phyloP scores from a whole-genome alignment of 352 stramenopile species.

The Phytopythium litorale region DNA sequence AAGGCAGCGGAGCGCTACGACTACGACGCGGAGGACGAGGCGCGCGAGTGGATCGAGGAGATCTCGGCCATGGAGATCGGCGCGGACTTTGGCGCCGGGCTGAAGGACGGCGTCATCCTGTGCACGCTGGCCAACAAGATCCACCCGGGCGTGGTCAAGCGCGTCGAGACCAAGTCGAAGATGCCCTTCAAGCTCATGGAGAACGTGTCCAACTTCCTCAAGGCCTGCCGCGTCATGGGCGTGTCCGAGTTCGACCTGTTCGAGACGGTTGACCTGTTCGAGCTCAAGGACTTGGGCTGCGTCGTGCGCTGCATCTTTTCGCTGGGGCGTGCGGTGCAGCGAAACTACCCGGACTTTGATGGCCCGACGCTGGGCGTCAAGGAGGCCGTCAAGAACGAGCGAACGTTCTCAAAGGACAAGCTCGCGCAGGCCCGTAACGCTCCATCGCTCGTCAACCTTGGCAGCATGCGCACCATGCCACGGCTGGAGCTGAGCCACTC shows the following conservation, averaged over 20 bases:
- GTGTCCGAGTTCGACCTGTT: slow-evolving; percentile 91
- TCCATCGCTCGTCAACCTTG: slow-evolving; percentile 58
- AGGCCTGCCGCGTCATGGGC: slow-evolving; percentile 77
- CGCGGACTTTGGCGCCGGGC: slow-evolving; percentile 69
- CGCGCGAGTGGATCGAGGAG: slow-evolving; percentile 81
- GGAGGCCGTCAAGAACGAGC: slow-evolving; percentile 74
- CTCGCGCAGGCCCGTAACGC: slow-evolving; percentile 58
- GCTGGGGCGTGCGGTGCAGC: slow-evolving; percentile 69
- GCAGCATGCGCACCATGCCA: slow-evolving; percentile 72
- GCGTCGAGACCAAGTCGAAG: slow-evolving; percentile 80
- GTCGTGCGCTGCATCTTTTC: slow-evolving; percentile 80
- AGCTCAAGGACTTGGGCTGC: slow-evolving; percentile 82
- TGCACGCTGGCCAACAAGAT: slow-evolving; percentile 85
- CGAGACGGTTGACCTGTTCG: slow-evolving; percentile 88
- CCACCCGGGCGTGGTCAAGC: slow-evolving; percentile 51
- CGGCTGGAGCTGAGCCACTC: slow-evolving; percentile 40
- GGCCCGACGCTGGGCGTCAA: slow-evolving; percentile 79
- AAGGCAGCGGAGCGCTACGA: slow-evolving; percentile 87
- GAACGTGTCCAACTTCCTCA: slow-evolving; percentile 86
- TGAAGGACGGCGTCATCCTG: slow-evolving; percentile 81
- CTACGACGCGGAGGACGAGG: slow-evolving; percentile 83
- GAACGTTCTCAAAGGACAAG: slow-evolving; percentile 65
- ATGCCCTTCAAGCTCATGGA: slow-evolving; percentile 94
- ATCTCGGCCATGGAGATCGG: slow-evolving; percentile 76
- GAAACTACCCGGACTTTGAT: slow-evolving; percentile 65